Evolutionary conservation across 2,329 filamentous ascomycete genomes (phyloP).

Genomic region (Macrophomina tecta): DNA sequence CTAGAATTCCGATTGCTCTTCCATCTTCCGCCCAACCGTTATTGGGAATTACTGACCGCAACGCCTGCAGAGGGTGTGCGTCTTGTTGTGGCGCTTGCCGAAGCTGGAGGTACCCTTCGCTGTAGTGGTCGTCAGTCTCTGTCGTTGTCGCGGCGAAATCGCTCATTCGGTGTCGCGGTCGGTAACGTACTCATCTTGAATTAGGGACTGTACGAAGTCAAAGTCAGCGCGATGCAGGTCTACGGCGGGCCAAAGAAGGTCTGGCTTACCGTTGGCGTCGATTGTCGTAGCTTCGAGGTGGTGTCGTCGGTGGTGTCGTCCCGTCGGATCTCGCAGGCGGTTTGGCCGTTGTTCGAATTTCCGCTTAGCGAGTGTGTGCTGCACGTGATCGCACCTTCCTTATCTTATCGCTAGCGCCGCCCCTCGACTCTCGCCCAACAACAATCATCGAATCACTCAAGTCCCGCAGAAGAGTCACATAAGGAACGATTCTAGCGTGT

Average conservation of each 20-base stretch:
- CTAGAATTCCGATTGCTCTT: constrained; percentile 24
- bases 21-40: constrained; percentile 26
- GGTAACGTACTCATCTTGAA: constrained; percentile 65
- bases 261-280: constrained; percentile 23
- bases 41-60: constrained; percentile 74
- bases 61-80: constrained; percentile 97
- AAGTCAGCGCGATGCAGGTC: constrained; percentile 3
- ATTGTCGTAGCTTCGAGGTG: constrained; percentile 29
- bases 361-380: constrained; percentile 24
- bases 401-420: constrained; percentile 22
- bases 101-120: constrained; percentile 76
- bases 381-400: neutral
- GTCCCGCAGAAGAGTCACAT: too few species aligned
- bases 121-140: constrained; percentile 57
- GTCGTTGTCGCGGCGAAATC: constrained; percentile 34
- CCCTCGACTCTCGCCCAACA: neutral
- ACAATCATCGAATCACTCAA: neutral
- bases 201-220: constrained; percentile 49
- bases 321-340: constrained; percentile 24
- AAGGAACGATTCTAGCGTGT: too few species aligned
- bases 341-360: constrained; percentile 26
- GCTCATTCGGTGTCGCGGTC: constrained; percentile 18
- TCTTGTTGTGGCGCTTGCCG: constrained; percentile 93
- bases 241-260: constrained; percentile 2
- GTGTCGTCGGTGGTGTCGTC: constrained; percentile 29